Conservation (phyloP, 2,329 filamentous ascomycete species). For the Tricladium varicosporioides region DNA sequence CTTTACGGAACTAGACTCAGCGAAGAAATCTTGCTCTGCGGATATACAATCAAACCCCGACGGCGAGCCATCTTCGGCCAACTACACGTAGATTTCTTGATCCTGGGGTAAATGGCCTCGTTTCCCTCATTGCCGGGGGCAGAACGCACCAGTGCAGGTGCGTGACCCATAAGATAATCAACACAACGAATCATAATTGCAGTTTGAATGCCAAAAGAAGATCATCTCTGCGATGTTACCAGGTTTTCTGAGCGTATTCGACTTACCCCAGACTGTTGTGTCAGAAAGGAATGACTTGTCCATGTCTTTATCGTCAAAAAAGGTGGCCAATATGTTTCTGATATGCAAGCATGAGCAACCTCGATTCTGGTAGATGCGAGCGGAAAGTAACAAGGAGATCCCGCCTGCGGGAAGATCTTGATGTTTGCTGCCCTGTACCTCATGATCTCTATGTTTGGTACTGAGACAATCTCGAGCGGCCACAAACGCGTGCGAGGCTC, state of each 20-base stretch:
- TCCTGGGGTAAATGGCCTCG: slow-evolving; percentile 2
- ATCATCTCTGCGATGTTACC: neutral
- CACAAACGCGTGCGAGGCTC: no score
- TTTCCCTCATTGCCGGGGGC: neutral
- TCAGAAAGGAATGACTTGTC: no score
- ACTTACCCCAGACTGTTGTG: neutral
- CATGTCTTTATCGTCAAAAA: no score
- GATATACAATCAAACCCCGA: slow-evolving; percentile 6
- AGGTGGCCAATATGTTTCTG: no score
- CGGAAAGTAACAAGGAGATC: no score
- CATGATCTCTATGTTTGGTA: no score
- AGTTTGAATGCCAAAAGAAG: neutral
- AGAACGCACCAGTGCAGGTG: neutral
- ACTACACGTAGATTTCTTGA: neutral
- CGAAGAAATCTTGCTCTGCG: neutral
- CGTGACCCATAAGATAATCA: neutral
- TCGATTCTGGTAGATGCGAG: no score
- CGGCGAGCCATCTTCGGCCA: neutral
- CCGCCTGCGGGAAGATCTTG: no score
- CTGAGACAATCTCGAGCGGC: no score
- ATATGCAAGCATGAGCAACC: no score
- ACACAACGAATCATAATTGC: neutral
- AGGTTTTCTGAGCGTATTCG: neutral
- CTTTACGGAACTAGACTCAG: neutral
- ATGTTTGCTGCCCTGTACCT: no score